Base-by-base conservation (phyloP, 805 yeast genomes). In the Danielia oregonensis region DNA sequence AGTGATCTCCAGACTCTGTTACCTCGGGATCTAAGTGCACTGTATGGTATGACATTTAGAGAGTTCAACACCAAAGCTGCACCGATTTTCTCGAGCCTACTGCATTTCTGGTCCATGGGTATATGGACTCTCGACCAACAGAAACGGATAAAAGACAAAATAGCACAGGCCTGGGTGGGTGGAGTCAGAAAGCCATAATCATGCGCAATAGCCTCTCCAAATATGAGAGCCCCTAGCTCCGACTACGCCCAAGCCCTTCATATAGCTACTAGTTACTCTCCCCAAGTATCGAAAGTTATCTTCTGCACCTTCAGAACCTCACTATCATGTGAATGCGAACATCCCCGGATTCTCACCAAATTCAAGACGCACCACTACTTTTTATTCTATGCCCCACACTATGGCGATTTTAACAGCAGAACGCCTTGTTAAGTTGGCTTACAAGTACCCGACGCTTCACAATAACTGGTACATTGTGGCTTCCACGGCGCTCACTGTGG, bases 381-480 rank as follows among this genome's bases (percentile, higher is more conserved):
- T 25, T 23, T 17, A 30, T 11, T 17, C 30, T 15, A 16, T 16
- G 18, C 11, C 21, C 12, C 26, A 22, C 26, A 26, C 17, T 17
- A 45, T 49, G 52, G 28, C 50, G 13, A 49, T 70, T 2, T 52
- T 80, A 6, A 79, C 79, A 0, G 68, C 84, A 1, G 74, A 72
- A 36, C 60, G 86, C 37, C 62, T 82, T n/a, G 66, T 65, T 0
- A 58, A 59, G 35, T 56, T 82, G 19, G 74, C 82, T 1, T 66
- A 66, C 48, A 55, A 68, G 24, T 76, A 76, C 53, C 82, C 85
- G 1, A 57, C 58, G 8, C 67, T 86, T 18, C 60, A 67, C 26
- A 63, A 68, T 43, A 53, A 74, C 15, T 89, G 96, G 96, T 85
- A 80, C 52, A 62, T 78, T 24, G 63, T 87, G 14, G 91, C 95